Conservation (phyloP, 192 early-diverging fungal species). For the Mortierella antarctica region DNA sequence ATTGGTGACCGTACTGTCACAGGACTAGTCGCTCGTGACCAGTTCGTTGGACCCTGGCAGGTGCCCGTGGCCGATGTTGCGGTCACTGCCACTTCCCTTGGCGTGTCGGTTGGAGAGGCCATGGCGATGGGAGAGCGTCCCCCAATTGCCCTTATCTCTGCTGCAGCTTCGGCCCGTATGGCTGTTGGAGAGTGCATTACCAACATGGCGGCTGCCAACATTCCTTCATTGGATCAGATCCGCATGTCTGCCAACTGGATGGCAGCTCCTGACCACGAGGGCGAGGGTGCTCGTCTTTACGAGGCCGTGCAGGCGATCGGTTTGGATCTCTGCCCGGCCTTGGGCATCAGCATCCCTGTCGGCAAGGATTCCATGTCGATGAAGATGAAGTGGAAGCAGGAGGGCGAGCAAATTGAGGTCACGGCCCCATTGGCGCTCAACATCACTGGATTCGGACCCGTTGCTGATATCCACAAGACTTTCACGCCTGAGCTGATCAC, state of each 20-base stretch:
- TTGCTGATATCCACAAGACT: constrained; percentile 86
- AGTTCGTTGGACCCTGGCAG: constrained; percentile 99
- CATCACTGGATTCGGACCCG: constrained; percentile 93
- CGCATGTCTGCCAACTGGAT: constrained; percentile 99
- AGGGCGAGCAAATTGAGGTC: constrained; percentile 65
- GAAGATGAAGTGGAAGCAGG: constrained; percentile 90
- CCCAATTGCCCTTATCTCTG: constrained; percentile 83
- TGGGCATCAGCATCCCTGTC: constrained; percentile 96
- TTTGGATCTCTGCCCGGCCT: constrained; percentile 89
- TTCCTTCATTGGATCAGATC: constrained; percentile 76
- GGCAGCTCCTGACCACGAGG: constrained; percentile 89
- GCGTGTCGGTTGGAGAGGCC: constrained; percentile 86
- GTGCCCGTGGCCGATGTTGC: constrained; percentile 98
- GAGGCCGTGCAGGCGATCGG: constrained; percentile 94
- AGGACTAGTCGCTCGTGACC: constrained; percentile 95
- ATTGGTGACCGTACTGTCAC: constrained; percentile 98
- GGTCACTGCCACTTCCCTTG: constrained; percentile 86
- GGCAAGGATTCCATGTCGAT: constrained; percentile 99
- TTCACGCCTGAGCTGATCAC: constrained; percentile 87
- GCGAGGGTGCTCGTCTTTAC: constrained; percentile 94
- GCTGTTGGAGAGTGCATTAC: constrained; percentile 94
- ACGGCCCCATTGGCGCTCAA: constrained; percentile 93
- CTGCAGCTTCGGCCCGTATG: constrained; percentile 95
- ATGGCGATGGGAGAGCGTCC: constrained; percentile 99
- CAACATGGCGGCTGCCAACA: constrained; percentile 90